Conservation (phyloP, 257 asterid species). For the Lycium barbarum region DNA sequence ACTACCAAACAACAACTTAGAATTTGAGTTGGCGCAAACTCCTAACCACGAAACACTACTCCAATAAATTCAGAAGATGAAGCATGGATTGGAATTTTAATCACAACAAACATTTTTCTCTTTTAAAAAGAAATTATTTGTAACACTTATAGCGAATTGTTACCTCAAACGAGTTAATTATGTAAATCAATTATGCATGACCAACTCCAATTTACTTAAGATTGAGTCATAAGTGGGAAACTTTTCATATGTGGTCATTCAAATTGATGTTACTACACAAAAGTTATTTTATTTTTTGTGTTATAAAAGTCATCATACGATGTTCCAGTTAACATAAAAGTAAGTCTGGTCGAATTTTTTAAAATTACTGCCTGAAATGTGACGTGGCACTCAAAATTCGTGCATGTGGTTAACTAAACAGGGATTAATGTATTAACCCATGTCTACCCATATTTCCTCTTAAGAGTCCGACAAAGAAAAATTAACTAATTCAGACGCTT, state of each 20-base stretch:
- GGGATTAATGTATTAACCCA: no score
- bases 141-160: background rate
- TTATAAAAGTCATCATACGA: background rate
- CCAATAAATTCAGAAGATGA: background rate
- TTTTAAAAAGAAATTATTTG: background rate
- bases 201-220: background rate
- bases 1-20: background rate
- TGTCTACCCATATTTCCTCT: no score
- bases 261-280: no score
- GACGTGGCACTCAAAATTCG: background rate
- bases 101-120: background rate
- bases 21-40: constrained; percentile 14
- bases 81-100: background rate
- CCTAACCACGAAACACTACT: background rate
- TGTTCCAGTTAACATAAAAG: no score
- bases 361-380: background rate
- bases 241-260: no score
- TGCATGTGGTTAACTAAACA: no score
- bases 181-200: background rate
- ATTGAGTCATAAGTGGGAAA: no score
- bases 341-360: background rate
- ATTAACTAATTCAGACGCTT: no score
- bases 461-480: no score
- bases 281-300: no score
- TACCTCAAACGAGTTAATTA: background rate